These are phyloP conservation scores for Termitomyces sp. DNA, from an alignment of 768 basidiomycete species.

Conservation along the genomic window DNA sequence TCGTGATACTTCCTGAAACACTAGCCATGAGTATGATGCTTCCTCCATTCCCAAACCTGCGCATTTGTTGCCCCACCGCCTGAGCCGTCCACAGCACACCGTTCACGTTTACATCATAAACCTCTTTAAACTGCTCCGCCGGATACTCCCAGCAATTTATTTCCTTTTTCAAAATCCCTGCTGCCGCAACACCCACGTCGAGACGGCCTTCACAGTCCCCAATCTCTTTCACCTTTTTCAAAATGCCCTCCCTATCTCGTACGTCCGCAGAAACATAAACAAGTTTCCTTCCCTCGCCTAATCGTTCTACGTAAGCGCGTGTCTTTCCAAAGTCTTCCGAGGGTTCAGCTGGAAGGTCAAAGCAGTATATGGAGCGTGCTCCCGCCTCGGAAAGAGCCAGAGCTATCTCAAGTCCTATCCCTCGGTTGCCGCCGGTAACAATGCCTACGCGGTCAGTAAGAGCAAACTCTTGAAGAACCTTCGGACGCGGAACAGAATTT, in stretches of 20 bases:
- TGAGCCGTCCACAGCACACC: constrained; percentile 45
- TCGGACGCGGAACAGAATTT: background rate
- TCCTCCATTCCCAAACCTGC: constrained; percentile 29
- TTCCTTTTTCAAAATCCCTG: background rate
- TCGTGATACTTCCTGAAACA: constrained; percentile 61
- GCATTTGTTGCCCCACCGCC: constrained; percentile 45
- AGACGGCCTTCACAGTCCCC: background rate
- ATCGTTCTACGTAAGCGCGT: background rate
- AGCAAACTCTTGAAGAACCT: background rate
- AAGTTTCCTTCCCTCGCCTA: background rate
- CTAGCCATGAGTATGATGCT: constrained; percentile 46
- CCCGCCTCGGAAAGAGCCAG: background rate
- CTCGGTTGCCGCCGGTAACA: background rate
- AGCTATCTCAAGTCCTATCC: background rate
- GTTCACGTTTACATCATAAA: constrained; percentile 43
- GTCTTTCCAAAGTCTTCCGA: background rate
- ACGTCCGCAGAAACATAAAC: background rate
- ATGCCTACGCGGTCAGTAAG: background rate
- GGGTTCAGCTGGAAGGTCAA: background rate
- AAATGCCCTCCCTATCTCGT: background rate
- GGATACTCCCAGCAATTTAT: background rate
- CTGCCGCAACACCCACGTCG: background rate
- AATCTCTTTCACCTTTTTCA: background rate
- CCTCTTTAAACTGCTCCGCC: background rate
- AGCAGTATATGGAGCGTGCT: background rate